Conservation (phyloP, 2,329 filamentous ascomycete genomes). For the Cladosporium halotolerans region DNA sequence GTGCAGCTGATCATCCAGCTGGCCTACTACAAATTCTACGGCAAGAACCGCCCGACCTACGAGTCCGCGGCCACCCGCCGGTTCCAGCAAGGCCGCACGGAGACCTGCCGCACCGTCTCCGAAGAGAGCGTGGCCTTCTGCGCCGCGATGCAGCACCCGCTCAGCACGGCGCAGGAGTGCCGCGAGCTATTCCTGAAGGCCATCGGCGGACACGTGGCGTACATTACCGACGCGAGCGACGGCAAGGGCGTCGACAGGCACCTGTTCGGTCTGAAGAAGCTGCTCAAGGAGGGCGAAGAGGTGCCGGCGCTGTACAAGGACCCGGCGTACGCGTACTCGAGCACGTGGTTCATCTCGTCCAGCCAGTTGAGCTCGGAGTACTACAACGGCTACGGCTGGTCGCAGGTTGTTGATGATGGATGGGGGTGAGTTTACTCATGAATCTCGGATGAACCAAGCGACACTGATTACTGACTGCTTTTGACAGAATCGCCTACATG, state of each 20-base stretch:
- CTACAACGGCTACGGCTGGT: conserved; percentile 99
- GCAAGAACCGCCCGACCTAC: conserved; percentile 94
- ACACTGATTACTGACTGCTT: conserved; percentile 16
- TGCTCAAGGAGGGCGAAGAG: conserved; percentile 72
- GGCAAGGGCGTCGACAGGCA: conserved; percentile 93
- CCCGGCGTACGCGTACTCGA: conserved; percentile 75
- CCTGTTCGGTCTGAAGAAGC: conserved; percentile 93
- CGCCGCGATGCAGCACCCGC: conserved; percentile 70
- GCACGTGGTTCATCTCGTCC: conserved; percentile 82
- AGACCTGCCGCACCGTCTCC: conserved; percentile 88
- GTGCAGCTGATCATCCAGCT: conserved; percentile 98
- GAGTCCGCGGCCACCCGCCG: conserved; percentile 91
- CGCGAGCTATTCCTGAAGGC: conserved; percentile 76
- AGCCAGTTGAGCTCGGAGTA: conserved; percentile 91
- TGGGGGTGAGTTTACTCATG: conserved; percentile 54
- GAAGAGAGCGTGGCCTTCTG: conserved; percentile 91
- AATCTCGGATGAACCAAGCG: not conserved
- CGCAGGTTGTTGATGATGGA: conserved; percentile 90
- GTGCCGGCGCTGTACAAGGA: conserved; percentile 80
- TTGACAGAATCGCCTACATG: conserved; percentile 79
- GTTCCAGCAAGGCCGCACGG: conserved; percentile 93
- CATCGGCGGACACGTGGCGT: conserved; percentile 75
- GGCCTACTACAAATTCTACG: conserved; percentile 98
- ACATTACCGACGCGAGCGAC: conserved; percentile 82
- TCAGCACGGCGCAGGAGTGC: conserved; percentile 57